Evolutionary conservation across 371 early-diverging fungal species (phyloP).

Genomic region (Dichotomocladium elegans): DNA sequence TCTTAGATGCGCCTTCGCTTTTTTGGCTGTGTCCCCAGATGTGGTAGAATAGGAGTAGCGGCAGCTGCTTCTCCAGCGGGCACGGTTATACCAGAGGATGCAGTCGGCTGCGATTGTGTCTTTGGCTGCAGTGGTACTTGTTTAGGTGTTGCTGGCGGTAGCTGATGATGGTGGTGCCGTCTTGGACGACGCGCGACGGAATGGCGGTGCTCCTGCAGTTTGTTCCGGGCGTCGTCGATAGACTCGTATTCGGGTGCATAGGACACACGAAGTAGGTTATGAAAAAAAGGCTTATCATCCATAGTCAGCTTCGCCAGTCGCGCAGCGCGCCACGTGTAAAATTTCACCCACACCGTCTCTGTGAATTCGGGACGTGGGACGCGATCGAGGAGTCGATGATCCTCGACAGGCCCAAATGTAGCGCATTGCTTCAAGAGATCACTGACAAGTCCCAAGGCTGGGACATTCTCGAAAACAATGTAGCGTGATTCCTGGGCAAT

Average conservation of each 20-base stretch:
- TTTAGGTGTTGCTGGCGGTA: too few relatives aligned
- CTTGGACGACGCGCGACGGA: not conserved
- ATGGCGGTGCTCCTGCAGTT: conserved; percentile 29
- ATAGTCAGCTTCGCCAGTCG: conserved; percentile 39
- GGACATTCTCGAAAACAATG: conserved; percentile 45
- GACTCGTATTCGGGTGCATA: conserved; percentile 54
- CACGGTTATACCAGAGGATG: too few relatives aligned
- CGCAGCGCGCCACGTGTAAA: conserved; percentile 21
- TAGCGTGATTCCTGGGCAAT: conserved; percentile 54
- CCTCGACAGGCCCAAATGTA: conserved; percentile 30
- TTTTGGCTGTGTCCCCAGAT: too few relatives aligned
- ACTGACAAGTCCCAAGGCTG: conserved; percentile 28
- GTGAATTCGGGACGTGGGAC: conserved; percentile 18
- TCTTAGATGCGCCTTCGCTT: too few relatives aligned
- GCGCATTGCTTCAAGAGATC: conserved; percentile 28
- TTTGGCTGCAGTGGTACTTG: too few relatives aligned
- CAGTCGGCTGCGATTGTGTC: too few relatives aligned
- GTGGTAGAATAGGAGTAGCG: too few relatives aligned
- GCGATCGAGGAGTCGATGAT: conserved; percentile 26
- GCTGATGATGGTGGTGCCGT: not conserved
- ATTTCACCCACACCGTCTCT: conserved; percentile 35
- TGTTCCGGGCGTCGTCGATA: conserved; percentile 40
- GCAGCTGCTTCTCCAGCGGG: too few relatives aligned
- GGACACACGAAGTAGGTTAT: conserved; percentile 30
- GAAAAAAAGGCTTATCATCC: conserved; percentile 44